Evolutionary conservation across 2,329 filamentous ascomycete species (phyloP), one percentile per base, ranked within the genome.

Genomic region (Penicillium decumbens): DNA sequence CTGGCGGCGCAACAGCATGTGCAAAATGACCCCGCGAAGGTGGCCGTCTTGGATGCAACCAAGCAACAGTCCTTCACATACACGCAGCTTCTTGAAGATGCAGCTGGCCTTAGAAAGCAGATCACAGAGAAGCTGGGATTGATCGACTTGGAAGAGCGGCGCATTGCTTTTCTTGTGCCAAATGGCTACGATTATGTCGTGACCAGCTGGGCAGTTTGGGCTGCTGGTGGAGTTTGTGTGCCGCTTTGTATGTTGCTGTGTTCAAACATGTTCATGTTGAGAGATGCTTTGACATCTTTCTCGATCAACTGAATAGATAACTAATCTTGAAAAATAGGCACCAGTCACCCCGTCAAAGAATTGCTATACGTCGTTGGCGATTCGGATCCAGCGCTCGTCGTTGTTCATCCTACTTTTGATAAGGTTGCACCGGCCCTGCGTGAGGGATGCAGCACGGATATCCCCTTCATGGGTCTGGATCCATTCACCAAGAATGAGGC

Each of bases 151-250:
- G 64, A 69, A 20, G 71, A 74, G 52, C 59, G 65, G 25, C 65
- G 71, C 47, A 62, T 72, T 46, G 66, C 70, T 4, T 72, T 71
- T 50, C 60, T 73, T 12, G 59, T 63, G 8, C 70, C 70, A 1
- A 69, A 70, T 53, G 70, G 71, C 35, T 73, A 73, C 48, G 71
- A 73, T 45, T 72, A 73, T 55, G 69, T 71, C 6, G 69, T 65
- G 8, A 68, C 64, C 24, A 70, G 72, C 59, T 74, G 71, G 71
- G 72, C 72, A 6, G 55, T 72, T 45, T 74, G 72, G 72, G 71
- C 71, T 9, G 68, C 70, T 4, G 72, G 72, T 13, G 72, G 70
- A n/a, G 65, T 74, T 15, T 68, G 65, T 28, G 72, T 75, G 18
- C 72, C 72, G 18, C 61, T 75, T 10, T 75, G 72, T 74, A 69